phyloP scores from a whole-genome alignment of 75 land plant genomes.

The Cunninghamia lanceolata region DNA sequence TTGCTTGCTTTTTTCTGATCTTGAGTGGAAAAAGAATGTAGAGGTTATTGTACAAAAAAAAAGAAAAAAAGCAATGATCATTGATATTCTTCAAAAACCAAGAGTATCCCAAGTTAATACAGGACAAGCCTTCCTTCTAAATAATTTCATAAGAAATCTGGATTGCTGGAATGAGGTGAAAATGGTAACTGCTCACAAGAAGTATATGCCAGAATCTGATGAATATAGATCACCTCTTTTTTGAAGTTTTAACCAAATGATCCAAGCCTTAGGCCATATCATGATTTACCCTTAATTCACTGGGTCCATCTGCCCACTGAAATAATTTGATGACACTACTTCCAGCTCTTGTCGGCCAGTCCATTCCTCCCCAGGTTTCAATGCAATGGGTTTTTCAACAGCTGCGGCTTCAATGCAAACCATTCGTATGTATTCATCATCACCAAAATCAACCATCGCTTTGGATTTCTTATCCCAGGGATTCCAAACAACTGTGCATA shows the following conservation, averaged over 20 bases:
- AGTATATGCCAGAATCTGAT: background rate
- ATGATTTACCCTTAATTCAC: slow-evolving; percentile 11
- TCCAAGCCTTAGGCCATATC: background rate
- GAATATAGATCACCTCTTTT: background rate
- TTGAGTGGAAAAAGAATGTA: background rate
- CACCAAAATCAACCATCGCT: slow-evolving; percentile 43
- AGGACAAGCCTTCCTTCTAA: background rate
- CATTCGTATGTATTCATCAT: slow-evolving; percentile 47
- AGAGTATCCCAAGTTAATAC: background rate
- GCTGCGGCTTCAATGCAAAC: slow-evolving; percentile 49
- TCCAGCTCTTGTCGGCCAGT: slow-evolving; percentile 40
- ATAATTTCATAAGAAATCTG: background rate
- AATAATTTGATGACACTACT: slow-evolving; percentile 45
- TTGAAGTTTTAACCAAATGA: background rate
- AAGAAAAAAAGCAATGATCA: background rate
- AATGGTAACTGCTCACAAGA: background rate
- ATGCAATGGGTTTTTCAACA: slow-evolving; percentile 37
- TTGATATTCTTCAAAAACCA: background rate
- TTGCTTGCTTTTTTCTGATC: background rate
- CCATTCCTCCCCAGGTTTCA: slow-evolving; percentile 61
- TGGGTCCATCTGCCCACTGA: slow-evolving; percentile 56
- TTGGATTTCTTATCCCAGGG: slow-evolving; percentile 55
- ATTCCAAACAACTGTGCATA: slow-evolving; percentile 41
- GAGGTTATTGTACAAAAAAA: background rate
- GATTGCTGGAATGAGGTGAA: background rate